Conservation (phyloP, 2,329 filamentous ascomycete genomes). For the Penicillium polonicum region DNA sequence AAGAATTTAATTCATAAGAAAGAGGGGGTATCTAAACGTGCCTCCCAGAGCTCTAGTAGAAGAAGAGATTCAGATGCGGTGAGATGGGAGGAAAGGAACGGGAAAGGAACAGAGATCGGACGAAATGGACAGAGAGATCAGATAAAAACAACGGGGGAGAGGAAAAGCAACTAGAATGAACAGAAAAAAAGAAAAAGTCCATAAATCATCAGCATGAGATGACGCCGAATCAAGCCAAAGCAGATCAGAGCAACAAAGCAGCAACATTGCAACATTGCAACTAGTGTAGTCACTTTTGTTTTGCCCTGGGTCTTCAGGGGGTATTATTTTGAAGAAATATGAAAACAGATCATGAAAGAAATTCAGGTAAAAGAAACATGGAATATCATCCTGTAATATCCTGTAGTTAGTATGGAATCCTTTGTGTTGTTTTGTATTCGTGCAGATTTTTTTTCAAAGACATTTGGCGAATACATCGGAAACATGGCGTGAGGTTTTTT, state of each 20-base stretch:
- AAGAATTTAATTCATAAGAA: conserved; percentile 16
- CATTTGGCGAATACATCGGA: background rate
- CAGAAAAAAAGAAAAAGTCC: background rate
- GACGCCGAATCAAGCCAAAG: background rate
- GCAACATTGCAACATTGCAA: conserved; percentile 4
- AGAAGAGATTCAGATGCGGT: conserved; percentile 4
- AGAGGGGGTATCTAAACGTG: conserved; percentile 38
- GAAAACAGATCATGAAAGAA: conserved; percentile 6
- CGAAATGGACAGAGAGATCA: background rate
- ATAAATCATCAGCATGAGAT: background rate
- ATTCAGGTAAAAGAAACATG: background rate
- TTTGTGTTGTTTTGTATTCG: background rate
- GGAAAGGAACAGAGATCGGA: background rate
- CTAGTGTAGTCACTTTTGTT: background rate
- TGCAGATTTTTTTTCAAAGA: background rate
- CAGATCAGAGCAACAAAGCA: conserved; percentile 7
- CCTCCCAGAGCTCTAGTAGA: conserved; percentile 20
- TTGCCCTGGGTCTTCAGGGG: background rate
- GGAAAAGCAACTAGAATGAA: background rate
- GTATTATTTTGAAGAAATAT: conserved; percentile 5
- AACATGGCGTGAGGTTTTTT: background rate
- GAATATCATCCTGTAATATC: conserved; percentile 2
- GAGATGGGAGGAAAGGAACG: background rate
- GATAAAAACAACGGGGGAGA: background rate
- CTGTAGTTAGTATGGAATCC: background rate